These are phyloP conservation scores for Physaria fendleri DNA, from an alignment of 345 rosid species.

Conservation along the genomic window DNA sequence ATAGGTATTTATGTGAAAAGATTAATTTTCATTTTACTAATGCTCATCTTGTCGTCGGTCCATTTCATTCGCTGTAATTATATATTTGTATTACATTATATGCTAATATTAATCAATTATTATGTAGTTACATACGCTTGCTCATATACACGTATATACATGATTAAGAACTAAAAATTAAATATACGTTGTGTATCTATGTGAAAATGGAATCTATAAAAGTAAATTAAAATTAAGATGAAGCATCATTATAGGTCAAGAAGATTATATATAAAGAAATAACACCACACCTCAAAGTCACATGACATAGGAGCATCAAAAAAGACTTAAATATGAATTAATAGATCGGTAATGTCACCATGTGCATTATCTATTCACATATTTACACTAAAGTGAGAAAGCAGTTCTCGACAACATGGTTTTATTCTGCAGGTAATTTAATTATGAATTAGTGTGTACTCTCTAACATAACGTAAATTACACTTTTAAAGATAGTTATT, in stretches of 20 bases:
- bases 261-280: conserved; percentile 15
- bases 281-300: conserved; percentile 33
- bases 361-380: conserved; percentile 5
- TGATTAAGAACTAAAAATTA: background rate
- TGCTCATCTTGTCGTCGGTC: conserved; percentile 18
- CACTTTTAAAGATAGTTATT: conserved; percentile 6
- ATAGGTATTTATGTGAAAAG: conserved; percentile 30
- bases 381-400: conserved; percentile 17
- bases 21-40: conserved; percentile 8
- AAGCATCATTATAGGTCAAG: conserved; percentile 33
- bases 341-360: background rate
- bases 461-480: conserved; percentile 14
- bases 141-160: background rate
- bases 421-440: conserved; percentile 15
- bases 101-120: background rate
- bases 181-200: background rate
- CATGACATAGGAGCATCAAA: conserved; percentile 25
- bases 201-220: too few species aligned
- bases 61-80: conserved; percentile 21
- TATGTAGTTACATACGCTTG: background rate
- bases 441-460: conserved; percentile 28
- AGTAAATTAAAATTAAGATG: conserved; percentile 22
- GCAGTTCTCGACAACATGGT: conserved; percentile 30
- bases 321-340: conserved; percentile 10
- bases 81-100: background rate